Evolutionary conservation across 257 asterid genomes (phyloP).

Genomic region (Solanum pinnatisectum): DNA sequence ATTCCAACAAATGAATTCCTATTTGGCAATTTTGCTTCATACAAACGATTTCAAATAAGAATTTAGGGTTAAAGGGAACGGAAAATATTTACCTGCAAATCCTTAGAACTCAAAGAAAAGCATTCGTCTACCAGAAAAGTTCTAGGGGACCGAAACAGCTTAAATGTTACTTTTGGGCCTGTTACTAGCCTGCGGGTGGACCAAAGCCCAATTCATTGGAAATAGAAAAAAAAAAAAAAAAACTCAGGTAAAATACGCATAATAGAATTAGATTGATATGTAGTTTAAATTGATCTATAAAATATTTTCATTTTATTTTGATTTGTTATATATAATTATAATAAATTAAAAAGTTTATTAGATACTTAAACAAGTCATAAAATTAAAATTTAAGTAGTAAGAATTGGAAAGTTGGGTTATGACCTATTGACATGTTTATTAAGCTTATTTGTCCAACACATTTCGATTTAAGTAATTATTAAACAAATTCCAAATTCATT

Average conservation of each 20-base stretch:
- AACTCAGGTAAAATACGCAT: accelerated
- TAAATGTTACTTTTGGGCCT: neutral
- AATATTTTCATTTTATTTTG: no score
- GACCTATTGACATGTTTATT: neutral
- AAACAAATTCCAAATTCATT: neutral
- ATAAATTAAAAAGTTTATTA: no score
- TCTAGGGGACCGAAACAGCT: neutral
- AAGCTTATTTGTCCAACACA: neutral
- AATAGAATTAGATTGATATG: neutral
- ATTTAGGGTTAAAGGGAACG: neutral
- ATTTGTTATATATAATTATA: neutral
- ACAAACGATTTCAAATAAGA: neutral
- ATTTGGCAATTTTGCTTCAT: neutral
- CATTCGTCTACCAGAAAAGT: neutral
- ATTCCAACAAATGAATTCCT: neutral
- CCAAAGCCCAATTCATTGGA: neutral
- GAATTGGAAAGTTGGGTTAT: neutral
- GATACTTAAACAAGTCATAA: neutral
- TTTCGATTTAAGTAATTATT: neutral
- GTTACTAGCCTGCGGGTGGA: neutral
- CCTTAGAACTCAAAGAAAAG: neutral
- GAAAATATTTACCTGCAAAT: neutral
- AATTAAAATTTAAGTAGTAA: neutral
- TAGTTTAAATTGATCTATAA: neutral
- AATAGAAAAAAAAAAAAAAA: neutral